Conservation (phyloP, 2,329 filamentous ascomycete species). For the Diaporthe caulivora region DNA sequence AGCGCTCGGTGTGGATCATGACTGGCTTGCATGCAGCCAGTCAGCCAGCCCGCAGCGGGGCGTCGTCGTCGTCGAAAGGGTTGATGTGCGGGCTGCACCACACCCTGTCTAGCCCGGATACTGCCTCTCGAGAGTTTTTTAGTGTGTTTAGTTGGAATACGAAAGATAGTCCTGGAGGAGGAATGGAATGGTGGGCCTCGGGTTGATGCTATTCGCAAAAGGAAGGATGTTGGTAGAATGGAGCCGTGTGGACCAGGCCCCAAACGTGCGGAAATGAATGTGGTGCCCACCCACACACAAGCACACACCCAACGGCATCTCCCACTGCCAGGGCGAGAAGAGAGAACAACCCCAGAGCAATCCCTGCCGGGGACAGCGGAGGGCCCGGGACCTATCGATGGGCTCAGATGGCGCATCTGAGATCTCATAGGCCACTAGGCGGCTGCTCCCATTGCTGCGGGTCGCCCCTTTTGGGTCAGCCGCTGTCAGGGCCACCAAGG, state of each 20-base stretch:
- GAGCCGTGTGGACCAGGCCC: background rate
- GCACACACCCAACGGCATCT: slow-evolving; percentile 18
- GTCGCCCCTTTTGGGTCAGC: slow-evolving; percentile 32
- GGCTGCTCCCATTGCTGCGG: slow-evolving; percentile 32
- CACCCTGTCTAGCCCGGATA: slow-evolving; percentile 6
- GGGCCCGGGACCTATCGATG: slow-evolving; percentile 19
- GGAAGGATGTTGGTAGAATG: background rate
- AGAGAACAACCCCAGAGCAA: slow-evolving; percentile 4
- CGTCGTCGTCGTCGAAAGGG: slow-evolving; percentile 5
- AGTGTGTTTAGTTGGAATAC: slow-evolving; percentile 5
- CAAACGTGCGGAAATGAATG: slow-evolving; percentile 31
- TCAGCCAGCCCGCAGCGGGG: slow-evolving; percentile 20
- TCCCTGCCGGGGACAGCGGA: slow-evolving; percentile 18
- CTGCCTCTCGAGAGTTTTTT: background rate
- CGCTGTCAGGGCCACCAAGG: slow-evolving; percentile 32
- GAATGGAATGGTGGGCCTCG: slow-evolving; percentile 8
- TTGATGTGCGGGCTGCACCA: slow-evolving; percentile 7
- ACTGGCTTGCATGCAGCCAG: slow-evolving; percentile 6
- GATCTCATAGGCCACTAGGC: slow-evolving; percentile 36
- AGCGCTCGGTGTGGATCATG: slow-evolving; percentile 34
- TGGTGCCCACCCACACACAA: slow-evolving; percentile 10
- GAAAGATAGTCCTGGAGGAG: background rate
- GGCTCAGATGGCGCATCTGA: slow-evolving; percentile 29
- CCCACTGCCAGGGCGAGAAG: background rate
- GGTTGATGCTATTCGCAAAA: slow-evolving; percentile 17